phyloP scores from a whole-genome alignment of 202 grass and related monocot genomes.

The Digitaria exilis region DNA sequence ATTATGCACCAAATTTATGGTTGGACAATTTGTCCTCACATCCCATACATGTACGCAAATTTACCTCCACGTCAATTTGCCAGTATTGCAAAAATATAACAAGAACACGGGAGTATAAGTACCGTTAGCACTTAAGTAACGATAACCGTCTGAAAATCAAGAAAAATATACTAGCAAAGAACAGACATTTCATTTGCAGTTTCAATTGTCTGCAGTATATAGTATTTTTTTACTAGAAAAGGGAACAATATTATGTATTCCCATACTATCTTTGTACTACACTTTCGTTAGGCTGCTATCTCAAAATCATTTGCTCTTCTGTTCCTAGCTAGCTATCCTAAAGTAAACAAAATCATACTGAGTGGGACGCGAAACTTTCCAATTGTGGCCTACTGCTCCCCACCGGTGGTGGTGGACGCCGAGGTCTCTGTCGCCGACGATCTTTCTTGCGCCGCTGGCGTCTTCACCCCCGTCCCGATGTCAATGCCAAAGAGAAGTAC shows the following conservation, averaged over 20 bases:
- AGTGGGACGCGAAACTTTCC: background rate
- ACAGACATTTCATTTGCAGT: too few species aligned
- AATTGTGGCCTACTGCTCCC: background rate
- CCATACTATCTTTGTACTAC: background rate
- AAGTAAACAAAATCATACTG: background rate
- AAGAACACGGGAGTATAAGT: too few species aligned
- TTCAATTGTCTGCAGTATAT: background rate
- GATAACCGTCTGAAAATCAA: too few species aligned
- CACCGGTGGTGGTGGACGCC: background rate
- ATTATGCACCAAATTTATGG: too few species aligned
- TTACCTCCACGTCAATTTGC: too few species aligned
- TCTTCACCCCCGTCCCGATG: background rate
- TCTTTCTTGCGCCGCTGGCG: background rate
- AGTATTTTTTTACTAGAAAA: background rate
- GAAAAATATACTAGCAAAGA: too few species aligned
- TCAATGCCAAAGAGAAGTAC: constrained; percentile 30
- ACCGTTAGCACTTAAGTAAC: too few species aligned
- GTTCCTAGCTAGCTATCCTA: background rate
- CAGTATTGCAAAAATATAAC: too few species aligned
- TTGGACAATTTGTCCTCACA: too few species aligned
- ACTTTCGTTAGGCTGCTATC: background rate
- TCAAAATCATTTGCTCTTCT: background rate
- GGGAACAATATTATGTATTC: background rate
- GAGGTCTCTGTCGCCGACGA: background rate
- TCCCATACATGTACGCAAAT: too few species aligned